Evolutionary conservation across 1,284 basidiomycete genomes (phyloP).

Genomic region (Inonotus hispidus): DNA sequence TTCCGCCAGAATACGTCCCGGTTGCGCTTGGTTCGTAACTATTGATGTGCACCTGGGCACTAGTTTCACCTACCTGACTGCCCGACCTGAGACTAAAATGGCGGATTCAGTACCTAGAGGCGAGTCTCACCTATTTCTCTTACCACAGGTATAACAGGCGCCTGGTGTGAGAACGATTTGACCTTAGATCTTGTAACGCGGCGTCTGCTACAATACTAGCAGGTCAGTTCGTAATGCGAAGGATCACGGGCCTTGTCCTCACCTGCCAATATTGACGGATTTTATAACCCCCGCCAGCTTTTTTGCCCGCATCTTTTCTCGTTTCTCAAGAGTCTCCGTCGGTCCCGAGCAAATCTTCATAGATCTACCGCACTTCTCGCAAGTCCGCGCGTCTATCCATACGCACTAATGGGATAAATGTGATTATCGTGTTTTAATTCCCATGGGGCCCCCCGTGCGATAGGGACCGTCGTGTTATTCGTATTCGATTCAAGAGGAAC

Average conservation of each 20-base stretch:
- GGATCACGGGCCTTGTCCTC: not conserved
- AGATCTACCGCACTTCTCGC: not conserved
- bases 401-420: not conserved
- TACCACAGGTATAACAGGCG: too few relatives aligned
- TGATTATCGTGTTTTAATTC: not conserved
- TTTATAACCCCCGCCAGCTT: not conserved
- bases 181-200: too few relatives aligned
- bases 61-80: too few relatives aligned
- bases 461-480: not conserved
- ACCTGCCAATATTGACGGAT: not conserved
- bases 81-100: too few relatives aligned
- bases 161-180: too few relatives aligned
- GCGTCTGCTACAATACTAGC: too few relatives aligned
- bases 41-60: too few relatives aligned
- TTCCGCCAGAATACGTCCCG: too few relatives aligned
- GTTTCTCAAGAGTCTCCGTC: not conserved
- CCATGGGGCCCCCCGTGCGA: not conserved
- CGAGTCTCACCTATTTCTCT: too few relatives aligned
- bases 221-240: too few relatives aligned
- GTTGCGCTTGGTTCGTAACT: too few relatives aligned
- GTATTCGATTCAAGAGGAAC: not conserved
- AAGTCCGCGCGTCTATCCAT: not conserved
- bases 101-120: too few relatives aligned
- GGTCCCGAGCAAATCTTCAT: not conserved
- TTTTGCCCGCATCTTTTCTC: not conserved